Evolutionary conservation across 495 filamentous ascomycete genomes (phyloP).

Genomic region (Penicillium coffeae): DNA sequence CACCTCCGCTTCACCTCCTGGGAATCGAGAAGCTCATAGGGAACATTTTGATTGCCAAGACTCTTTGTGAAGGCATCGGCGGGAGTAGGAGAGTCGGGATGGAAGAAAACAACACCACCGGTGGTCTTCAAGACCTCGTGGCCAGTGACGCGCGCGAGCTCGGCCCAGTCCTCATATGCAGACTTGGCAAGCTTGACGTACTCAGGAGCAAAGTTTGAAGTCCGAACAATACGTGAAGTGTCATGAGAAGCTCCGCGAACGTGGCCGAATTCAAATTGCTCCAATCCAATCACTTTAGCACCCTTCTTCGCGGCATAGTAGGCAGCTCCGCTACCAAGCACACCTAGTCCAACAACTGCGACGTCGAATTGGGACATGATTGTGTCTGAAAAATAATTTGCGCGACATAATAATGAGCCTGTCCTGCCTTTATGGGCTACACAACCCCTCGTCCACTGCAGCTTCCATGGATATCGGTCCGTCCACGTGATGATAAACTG

Average conservation of each 20-base stretch:
- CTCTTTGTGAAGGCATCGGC: constrained; percentile 12
- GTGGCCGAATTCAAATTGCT: constrained; percentile 20
- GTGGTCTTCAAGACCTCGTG: constrained; percentile 17
- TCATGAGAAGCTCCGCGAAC: constrained; percentile 19
- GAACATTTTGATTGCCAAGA: constrained; percentile 15
- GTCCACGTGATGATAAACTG: constrained; percentile 3
- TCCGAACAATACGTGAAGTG: constrained; percentile 19
- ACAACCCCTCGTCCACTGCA: not conserved
- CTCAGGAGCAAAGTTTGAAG: constrained; percentile 13
- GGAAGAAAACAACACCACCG: constrained; percentile 19
- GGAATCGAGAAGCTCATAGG: constrained; percentile 21
- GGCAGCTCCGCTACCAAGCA: constrained; percentile 16
- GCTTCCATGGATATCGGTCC: not conserved
- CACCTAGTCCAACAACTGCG: constrained; percentile 18
- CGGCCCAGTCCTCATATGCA: constrained; percentile 20
- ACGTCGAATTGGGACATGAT: constrained; percentile 12
- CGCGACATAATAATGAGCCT: not conserved
- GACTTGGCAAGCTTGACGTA: constrained; percentile 14
- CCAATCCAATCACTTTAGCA: constrained; percentile 18
- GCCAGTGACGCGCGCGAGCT: constrained; percentile 10
- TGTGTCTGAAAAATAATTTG: not conserved
- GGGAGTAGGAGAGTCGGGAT: constrained; percentile 12
- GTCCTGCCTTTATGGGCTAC: not conserved
- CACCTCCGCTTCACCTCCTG: constrained; percentile 24
- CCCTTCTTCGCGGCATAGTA: constrained; percentile 18